Base-by-base conservation (phyloP, 352 stramenopile species). In the Globisporangium perplexum region DNA sequence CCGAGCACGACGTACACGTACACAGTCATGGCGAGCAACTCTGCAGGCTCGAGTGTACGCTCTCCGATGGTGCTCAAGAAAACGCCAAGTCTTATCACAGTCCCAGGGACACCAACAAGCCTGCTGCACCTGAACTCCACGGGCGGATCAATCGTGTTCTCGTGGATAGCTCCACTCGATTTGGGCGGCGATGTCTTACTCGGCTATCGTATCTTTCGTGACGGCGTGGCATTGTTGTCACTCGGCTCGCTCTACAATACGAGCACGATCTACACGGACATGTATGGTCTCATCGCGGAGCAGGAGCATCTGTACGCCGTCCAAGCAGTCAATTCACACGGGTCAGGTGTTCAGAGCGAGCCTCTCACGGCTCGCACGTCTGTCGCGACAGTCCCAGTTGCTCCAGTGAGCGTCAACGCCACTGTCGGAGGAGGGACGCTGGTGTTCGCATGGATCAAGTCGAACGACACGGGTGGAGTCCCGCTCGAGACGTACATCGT, bases 1-100 rank as follows among this genome's bases (percentile, higher is more conserved):
- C 63, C 60, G 3, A 77, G 71, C 24, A 80, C 70, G 15, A 59
- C 57, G 20, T 86, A 88, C 39, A 55, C 60, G 1, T 88, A 86
- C 52, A 53, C 47, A 1, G 49, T 85, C 15, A 44, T 50, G 3
- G 65, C 77, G 7, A 77, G 55, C 38, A 88, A 88, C 55, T 47
- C 53, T 1, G 65, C 54, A 10, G 77, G 77, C 8, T 66, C 68
- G 7, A 85, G 74, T 47, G 3, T 22, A 6, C 44, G 22, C 7
- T 82, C 61, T 23, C 14, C 43, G 0, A 1, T 59, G 1, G 46
- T 78, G 0, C 52, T 50, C 41, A 60, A 43, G 12, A 55, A 39
- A 28, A 88, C 74, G 0, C 46, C 53, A 24, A 38, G 28, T 4
- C 47, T 12, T 0, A n/a, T 66, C 48, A 68, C 66, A 14, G 28